Evolutionary conservation across 2,329 filamentous ascomycete species (phyloP).

Genomic region (Botrytis deweyae): DNA sequence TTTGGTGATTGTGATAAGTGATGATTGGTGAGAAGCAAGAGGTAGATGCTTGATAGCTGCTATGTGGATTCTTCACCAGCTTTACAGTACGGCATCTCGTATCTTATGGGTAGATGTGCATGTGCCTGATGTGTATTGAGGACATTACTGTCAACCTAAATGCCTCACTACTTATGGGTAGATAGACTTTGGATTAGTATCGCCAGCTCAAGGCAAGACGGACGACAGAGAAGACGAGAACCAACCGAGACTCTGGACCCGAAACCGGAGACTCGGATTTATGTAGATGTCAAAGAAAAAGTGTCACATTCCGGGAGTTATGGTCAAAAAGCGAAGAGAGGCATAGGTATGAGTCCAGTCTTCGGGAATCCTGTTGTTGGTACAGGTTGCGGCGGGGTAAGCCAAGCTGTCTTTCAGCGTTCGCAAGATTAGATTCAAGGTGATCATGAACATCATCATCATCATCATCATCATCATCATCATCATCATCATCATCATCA

Average conservation of each 20-base stretch:
- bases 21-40: neutral
- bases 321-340: neutral
- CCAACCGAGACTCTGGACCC: conserved; percentile 8
- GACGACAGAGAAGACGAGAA: neutral
- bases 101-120: neutral
- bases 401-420: neutral
- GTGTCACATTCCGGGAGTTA: neutral
- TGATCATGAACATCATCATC: neutral
- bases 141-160: neutral
- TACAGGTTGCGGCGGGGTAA: neutral
- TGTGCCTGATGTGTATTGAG: neutral
- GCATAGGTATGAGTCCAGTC: neutral
- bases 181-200: neutral
- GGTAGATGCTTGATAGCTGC: neutral
- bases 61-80: neutral
- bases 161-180: neutral
- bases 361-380: neutral
- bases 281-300: conserved; percentile 5
- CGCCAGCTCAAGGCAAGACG: neutral
- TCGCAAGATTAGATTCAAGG: conserved; percentile 6
- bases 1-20: neutral
- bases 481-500: too few species aligned
- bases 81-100: neutral
- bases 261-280: conserved; percentile 16
- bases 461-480: too few species aligned